Evolutionary conservation across 352 stramenopile species (phyloP).

Genomic region (Phytopythium ostracodes): DNA sequence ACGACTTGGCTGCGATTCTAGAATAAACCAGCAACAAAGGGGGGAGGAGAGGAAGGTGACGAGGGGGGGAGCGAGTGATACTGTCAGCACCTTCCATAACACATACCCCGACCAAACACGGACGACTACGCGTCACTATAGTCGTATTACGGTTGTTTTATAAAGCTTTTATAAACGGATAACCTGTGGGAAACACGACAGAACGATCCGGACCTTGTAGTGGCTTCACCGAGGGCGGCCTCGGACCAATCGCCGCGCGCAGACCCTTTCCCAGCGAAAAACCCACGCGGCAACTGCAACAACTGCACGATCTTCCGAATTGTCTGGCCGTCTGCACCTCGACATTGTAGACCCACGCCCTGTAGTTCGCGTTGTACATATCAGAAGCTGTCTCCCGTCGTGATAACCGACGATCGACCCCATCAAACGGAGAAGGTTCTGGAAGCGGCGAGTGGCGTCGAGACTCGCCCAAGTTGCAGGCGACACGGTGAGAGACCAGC

Average conservation of each 20-base stretch:
- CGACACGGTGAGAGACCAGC: not conserved
- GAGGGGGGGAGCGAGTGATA: not conserved
- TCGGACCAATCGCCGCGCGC: conserved; percentile 1
- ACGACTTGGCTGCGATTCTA: conserved; percentile 14
- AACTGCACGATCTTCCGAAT: not conserved
- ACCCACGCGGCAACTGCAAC: not conserved
- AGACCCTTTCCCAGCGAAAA: not conserved
- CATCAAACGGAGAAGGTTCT: not conserved
- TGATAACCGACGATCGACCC: not conserved
- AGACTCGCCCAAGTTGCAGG: not conserved
- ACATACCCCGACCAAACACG: not conserved
- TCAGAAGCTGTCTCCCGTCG: not conserved
- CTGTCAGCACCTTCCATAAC: not conserved
- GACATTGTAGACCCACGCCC: not conserved
- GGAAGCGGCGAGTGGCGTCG: not conserved
- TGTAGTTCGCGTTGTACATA: not conserved
- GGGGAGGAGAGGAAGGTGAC: not conserved
- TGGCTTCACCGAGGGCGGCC: not conserved
- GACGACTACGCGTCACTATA: not conserved
- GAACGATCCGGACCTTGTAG: not conserved
- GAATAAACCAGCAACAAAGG: conserved; percentile 11
- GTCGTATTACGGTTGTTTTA: not conserved
- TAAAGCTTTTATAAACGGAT: not conserved
- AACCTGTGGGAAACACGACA: not conserved
- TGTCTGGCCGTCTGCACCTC: not conserved